Evolutionary conservation across 2,329 filamentous ascomycete species (phyloP).

Genomic region (Neospermospora avenae): DNA sequence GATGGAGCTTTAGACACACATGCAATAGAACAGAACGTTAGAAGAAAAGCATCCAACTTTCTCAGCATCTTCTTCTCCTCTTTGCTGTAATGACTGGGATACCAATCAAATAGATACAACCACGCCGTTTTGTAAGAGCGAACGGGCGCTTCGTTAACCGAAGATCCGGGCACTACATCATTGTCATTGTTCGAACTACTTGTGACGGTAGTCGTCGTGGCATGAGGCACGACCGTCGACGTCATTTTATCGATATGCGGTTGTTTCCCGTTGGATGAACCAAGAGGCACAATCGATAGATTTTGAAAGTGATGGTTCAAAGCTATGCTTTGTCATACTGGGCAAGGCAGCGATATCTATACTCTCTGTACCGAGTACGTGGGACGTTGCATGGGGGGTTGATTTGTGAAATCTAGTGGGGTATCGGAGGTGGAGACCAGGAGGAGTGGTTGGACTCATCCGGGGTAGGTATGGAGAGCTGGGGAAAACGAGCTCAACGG

Average conservation of each 20-base stretch:
- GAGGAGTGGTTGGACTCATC: background rate
- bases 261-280: background rate
- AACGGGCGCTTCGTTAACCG: background rate
- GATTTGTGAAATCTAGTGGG: background rate
- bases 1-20: background rate
- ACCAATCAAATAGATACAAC: slow-evolving; percentile 32
- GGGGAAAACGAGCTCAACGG: background rate
- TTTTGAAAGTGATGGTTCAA: background rate
- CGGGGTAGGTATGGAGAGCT: background rate
- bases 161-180: background rate
- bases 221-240: background rate
- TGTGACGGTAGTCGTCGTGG: background rate
- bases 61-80: slow-evolving; percentile 37
- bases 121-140: slow-evolving; percentile 4
- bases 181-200: background rate
- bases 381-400: background rate
- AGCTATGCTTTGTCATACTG: background rate
- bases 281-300: background rate
- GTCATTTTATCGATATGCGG: background rate
- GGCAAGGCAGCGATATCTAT: background rate
- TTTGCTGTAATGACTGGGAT: slow-evolving; percentile 34
- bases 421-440: background rate
- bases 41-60: background rate
- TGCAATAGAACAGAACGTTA: background rate
- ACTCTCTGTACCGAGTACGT: background rate